A percentile compares a stretch with the other conserved stretches of the same genome.
These are phyloP conservation scores for Aspergillus nanangensis DNA, from an alignment of 495 filamentous ascomycete genomes.

Conservation along the genomic window DNA sequence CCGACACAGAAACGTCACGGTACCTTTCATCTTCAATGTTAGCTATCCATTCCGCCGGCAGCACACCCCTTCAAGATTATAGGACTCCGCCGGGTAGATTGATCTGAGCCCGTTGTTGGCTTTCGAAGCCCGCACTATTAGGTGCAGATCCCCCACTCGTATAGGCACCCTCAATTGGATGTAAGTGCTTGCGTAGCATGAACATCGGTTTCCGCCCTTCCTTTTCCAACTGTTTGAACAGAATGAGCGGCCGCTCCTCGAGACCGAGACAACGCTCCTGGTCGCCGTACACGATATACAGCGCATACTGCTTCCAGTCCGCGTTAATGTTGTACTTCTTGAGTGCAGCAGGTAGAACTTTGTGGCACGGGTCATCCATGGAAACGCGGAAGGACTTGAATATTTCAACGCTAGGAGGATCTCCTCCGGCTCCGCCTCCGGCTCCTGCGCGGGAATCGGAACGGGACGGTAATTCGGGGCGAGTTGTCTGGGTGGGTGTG, in stretches of 20 bases:
- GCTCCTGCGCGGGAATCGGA: slow-evolving; percentile 47
- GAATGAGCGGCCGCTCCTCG: slow-evolving; percentile 86
- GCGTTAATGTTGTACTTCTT: slow-evolving; percentile 98
- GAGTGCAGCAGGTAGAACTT: slow-evolving; percentile 90
- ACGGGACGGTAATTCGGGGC: slow-evolving; percentile 35
- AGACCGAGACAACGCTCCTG: slow-evolving; percentile 90
- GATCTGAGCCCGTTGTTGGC: slow-evolving; percentile 34
- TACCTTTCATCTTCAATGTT: too few relatives aligned
- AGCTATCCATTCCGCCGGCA: too few relatives aligned
- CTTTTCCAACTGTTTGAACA: slow-evolving; percentile 95
- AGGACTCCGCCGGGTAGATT: slow-evolving; percentile 43
- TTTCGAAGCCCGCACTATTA: slow-evolving; percentile 40
- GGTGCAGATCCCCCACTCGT: slow-evolving; percentile 27
- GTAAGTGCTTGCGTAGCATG: slow-evolving; percentile 73
- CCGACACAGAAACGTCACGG: too few relatives aligned
- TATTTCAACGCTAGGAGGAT: slow-evolving; percentile 70
- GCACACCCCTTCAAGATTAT: too few relatives aligned
- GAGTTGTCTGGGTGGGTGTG: slow-evolving; percentile 33
- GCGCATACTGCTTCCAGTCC: slow-evolving; percentile 92
- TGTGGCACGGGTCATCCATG: slow-evolving; percentile 97
- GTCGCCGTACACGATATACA: slow-evolving; percentile 97
- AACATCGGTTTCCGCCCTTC: slow-evolving; percentile 99
- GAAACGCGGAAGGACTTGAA: slow-evolving; percentile 97
- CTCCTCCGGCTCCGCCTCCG: slow-evolving; percentile 17
- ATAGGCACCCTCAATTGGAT: slow-evolving; percentile 24